Conservation (phyloP, 148 eudicot species). For the Spergularia bocconei region DNA sequence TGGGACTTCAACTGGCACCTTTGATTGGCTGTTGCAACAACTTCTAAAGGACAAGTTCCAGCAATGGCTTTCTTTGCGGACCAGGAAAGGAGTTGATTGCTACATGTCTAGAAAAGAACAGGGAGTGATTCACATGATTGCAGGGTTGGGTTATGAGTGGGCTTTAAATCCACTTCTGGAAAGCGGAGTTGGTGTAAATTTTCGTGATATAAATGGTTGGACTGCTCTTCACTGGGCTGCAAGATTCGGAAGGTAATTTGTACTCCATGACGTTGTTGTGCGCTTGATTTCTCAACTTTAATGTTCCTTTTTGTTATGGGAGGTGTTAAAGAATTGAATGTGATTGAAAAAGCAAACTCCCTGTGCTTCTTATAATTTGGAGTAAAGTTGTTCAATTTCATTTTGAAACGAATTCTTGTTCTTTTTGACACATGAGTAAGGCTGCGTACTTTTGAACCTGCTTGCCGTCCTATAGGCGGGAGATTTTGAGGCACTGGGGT, state of each 20-base stretch:
- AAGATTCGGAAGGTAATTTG: constrained; percentile 75
- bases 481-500: too few species aligned
- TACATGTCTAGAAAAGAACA: constrained; percentile 80
- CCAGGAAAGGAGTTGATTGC: constrained; percentile 31
- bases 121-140: constrained; percentile 89
- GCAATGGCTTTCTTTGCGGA: constrained; percentile 63
- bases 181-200: constrained; percentile 75
- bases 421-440: too few species aligned
- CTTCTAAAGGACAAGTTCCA: constrained; percentile 81
- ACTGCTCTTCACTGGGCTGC: constrained; percentile 99
- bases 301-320: neutral
- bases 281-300: neutral
- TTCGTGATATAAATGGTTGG: constrained; percentile 93
- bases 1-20: constrained; percentile 48
- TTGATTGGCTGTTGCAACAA: constrained; percentile 76
- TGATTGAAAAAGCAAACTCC: too few species aligned
- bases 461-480: too few species aligned
- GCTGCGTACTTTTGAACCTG: too few species aligned
- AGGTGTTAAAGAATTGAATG: neutral
- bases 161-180: constrained; percentile 71
- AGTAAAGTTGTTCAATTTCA: too few species aligned
- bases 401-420: too few species aligned
- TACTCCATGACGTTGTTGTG: neutral
- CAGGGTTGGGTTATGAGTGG: constrained; percentile 91
- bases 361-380: too few species aligned